phyloP scores from a whole-genome alignment of 83 land plant species.

The Picea abies region DNA sequence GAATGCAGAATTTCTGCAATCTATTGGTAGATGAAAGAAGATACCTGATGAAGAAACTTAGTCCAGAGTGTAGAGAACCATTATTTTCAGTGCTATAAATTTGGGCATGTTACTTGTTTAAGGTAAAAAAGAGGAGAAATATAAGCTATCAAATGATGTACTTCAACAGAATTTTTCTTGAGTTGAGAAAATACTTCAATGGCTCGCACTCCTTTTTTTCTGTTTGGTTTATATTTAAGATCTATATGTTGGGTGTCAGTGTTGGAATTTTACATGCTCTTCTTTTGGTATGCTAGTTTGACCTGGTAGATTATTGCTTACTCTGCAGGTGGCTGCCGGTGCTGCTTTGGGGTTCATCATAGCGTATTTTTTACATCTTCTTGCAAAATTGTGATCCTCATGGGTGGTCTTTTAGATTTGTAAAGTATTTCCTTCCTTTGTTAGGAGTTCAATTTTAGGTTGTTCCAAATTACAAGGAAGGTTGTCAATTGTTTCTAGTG shows the following conservation, averaged over 20 bases:
- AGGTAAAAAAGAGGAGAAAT: background rate
- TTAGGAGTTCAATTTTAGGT: too few relatives aligned
- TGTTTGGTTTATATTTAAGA: background rate
- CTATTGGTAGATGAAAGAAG: background rate
- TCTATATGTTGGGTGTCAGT: too few relatives aligned
- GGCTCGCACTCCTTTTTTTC: background rate
- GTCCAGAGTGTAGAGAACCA: background rate
- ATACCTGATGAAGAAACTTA: background rate
- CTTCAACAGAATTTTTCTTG: background rate
- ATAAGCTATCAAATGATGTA: background rate
- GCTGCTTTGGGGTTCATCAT: constrained; percentile 10
- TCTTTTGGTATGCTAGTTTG: background rate
- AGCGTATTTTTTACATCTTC: constrained; percentile 3
- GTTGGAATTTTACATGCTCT: background rate
- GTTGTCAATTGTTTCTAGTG: too few relatives aligned
- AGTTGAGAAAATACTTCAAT: background rate
- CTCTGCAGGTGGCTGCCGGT: constrained; percentile 18
- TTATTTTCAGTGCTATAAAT: background rate
- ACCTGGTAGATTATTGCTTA: constrained; percentile 3
- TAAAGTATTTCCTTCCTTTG: too few relatives aligned
- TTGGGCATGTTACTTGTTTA: background rate
- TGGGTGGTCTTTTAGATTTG: background rate
- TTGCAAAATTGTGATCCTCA: background rate
- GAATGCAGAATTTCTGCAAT: background rate
- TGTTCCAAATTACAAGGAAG: too few relatives aligned